These are phyloP conservation scores for Boletellus deceptivus DNA, from an alignment of 1,284 basidiomycete genomes.

Conservation along the genomic window DNA sequence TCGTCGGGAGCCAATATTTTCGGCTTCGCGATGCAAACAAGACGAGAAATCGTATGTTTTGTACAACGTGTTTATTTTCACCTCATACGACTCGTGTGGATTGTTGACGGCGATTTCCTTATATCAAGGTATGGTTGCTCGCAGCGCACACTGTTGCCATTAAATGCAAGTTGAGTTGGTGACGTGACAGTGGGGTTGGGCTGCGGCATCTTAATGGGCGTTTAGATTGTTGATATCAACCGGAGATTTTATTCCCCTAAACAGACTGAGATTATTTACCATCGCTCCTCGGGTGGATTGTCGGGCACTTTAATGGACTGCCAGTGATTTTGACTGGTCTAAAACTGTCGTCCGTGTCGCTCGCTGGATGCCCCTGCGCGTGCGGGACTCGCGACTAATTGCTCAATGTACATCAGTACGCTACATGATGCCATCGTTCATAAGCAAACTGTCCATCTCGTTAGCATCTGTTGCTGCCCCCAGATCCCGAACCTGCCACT, in stretches of 20 bases:
- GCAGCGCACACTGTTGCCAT: slow-evolving; percentile 9
- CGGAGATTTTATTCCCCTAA: not conserved
- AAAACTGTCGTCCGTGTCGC: no score
- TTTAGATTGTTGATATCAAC: not conserved
- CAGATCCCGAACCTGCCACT: no score
- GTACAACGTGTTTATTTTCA: slow-evolving; percentile 17
- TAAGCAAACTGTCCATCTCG: no score
- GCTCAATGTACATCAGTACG: no score
- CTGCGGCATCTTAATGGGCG: not conserved
- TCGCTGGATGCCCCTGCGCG: no score
- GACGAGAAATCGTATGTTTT: slow-evolving; percentile 19
- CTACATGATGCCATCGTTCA: no score
- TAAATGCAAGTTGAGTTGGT: slow-evolving; percentile 12
- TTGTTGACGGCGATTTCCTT: not conserved
- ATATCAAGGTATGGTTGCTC: slow-evolving; percentile 9
- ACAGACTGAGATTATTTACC: not conserved
- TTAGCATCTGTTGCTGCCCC: no score
- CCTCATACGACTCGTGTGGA: not conserved
- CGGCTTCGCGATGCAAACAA: slow-evolving; percentile 5
- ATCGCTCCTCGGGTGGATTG: no score
- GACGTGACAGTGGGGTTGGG: not conserved
- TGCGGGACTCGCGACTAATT: no score
- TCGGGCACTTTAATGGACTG: no score
- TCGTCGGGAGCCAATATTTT: slow-evolving; percentile 19
- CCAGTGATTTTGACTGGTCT: no score